Evolutionary conservation across 495 filamentous ascomycete genomes (phyloP).

Genomic region (Aspergillus conjunctus): DNA sequence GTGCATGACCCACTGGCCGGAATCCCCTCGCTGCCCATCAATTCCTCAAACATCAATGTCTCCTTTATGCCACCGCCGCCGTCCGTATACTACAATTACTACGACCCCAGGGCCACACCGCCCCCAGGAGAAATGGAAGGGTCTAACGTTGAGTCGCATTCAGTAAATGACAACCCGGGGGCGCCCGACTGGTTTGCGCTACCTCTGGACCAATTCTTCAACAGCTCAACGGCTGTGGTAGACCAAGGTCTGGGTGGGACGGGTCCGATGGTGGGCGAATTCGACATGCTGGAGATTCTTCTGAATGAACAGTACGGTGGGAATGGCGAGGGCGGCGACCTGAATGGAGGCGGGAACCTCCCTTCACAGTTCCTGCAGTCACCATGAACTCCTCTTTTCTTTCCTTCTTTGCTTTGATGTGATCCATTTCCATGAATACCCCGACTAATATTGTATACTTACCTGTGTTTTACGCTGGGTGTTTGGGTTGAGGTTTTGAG

Average conservation of each 20-base stretch:
- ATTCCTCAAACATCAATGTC: slow-evolving; percentile 50
- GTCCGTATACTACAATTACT: slow-evolving; percentile 52
- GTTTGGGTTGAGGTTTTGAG: background rate
- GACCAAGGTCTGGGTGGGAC: slow-evolving; percentile 53
- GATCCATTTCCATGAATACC: slow-evolving; percentile 1
- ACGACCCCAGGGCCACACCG: slow-evolving; percentile 41
- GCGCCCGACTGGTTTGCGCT: slow-evolving; percentile 51
- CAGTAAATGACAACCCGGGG: slow-evolving; percentile 33
- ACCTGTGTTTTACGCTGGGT: background rate
- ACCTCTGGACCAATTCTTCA: slow-evolving; percentile 55
- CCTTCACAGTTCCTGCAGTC: slow-evolving; percentile 27
- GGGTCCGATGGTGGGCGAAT: slow-evolving; percentile 51
- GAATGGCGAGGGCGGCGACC: slow-evolving; percentile 32
- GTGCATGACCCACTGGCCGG: slow-evolving; percentile 47
- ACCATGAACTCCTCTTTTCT: slow-evolving; percentile 3
- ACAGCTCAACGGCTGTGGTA: slow-evolving; percentile 49
- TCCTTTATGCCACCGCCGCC: slow-evolving; percentile 55
- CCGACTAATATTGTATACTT: slow-evolving; percentile 2
- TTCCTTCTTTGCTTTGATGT: background rate
- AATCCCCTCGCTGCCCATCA: slow-evolving; percentile 52
- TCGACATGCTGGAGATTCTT: slow-evolving; percentile 52
- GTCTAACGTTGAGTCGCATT: slow-evolving; percentile 34
- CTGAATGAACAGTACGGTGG: slow-evolving; percentile 50
- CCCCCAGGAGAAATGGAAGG: slow-evolving; percentile 36
- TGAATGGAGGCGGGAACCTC: slow-evolving; percentile 9